Base-by-base conservation (phyloP, 768 basidiomycete species). In the Leccinum truebloodii region DNA sequence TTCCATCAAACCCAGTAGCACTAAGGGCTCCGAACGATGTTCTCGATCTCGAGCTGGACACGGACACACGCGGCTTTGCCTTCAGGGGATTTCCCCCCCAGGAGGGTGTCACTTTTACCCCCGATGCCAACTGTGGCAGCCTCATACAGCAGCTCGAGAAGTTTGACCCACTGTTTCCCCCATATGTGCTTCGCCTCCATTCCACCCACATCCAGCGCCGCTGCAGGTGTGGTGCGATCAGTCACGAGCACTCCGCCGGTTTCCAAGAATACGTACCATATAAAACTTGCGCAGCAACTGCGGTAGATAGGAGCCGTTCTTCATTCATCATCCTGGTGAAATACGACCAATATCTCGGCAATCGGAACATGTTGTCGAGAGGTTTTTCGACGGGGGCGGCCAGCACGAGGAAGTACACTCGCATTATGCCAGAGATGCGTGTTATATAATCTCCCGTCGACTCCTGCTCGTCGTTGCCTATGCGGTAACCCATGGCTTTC, bases 401-500 rank as follows among this genome's bases (percentile, higher is more conserved):
- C 63, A 94, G 70, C 52, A 95, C 83, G 20, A 86, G 79, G 70
- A 93, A 92, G 76, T 96, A 98, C 24, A 98, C 86, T 32, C 95
- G 84, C 83, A 95, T 84, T 34, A 93, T 82, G 9, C 94, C 94
- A 32, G 85, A 77, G 52, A 95, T 77, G 24, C 95, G 85, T 37
- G 77, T 79, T 10, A 82, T 79, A 67, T 90, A 88, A 37, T 92
- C 88, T 44, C 81, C 75, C 22, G 75, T 68, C 3, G 78, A 74
- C 73, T 96, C 94, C 54, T 83, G 76, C 30, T 79, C 68, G 2
- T 67, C 65, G 28, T 65, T 75, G 69, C 66, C 79, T 52, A 77
- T 72, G 32, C 86, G 76, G 65, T 81, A 85, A 1, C 90, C 89
- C 70, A 81, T 79, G 24, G 81, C 82, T 69, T 86, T 88, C 51